Percentiles rank a stretch among this genome's conserved stretches.
Conservation (phyloP, 2,329 filamentous ascomycete species). For the Pseudocercospora fijiensis region DNA sequence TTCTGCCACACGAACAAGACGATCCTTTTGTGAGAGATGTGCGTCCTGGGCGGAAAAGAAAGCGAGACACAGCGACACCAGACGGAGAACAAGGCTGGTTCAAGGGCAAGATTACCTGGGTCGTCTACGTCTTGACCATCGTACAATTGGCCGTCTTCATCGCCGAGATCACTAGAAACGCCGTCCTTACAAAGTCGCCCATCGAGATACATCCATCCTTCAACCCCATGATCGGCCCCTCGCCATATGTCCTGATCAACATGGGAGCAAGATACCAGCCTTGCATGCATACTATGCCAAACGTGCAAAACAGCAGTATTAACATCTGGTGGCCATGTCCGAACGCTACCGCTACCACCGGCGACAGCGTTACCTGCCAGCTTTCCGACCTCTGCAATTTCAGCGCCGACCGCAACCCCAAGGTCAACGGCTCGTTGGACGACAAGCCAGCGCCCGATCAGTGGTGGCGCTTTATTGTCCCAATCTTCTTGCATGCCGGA, state of each 20-base stretch:
- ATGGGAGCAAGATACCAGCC: slow-evolving; percentile 92
- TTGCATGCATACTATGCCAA: slow-evolving; percentile 84
- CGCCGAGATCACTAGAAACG: slow-evolving; percentile 79
- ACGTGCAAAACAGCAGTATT: slow-evolving; percentile 54
- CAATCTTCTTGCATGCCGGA: slow-evolving; percentile 93
- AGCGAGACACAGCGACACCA: slow-evolving; percentile 6
- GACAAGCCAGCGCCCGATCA: slow-evolving; percentile 73
- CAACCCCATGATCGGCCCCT: slow-evolving; percentile 97
- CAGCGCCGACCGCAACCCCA: slow-evolving; percentile 68
- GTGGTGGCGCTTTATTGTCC: slow-evolving; percentile 94
- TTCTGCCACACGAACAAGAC: slow-evolving; percentile 43
- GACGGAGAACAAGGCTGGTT: slow-evolving; percentile 52
- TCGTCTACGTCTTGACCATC: slow-evolving; percentile 75
- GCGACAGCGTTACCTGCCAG: slow-evolving; percentile 61
- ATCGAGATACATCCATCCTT: slow-evolving; percentile 80
- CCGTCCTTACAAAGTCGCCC: slow-evolving; percentile 71
- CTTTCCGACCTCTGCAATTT: slow-evolving; percentile 84
- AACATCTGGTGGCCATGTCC: slow-evolving; percentile 74
- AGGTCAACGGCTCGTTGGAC: slow-evolving; percentile 50
- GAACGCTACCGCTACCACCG: slow-evolving; percentile 63
- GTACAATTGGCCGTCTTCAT: slow-evolving; percentile 85
- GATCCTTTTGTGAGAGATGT: slow-evolving; percentile 42
- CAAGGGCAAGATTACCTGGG: slow-evolving; percentile 65
- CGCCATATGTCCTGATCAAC: slow-evolving; percentile 85
- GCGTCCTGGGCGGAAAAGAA: slow-evolving; percentile 31